Conservation (phyloP, 352 stramenopile genomes). For the Phytophthora cajani region DNA sequence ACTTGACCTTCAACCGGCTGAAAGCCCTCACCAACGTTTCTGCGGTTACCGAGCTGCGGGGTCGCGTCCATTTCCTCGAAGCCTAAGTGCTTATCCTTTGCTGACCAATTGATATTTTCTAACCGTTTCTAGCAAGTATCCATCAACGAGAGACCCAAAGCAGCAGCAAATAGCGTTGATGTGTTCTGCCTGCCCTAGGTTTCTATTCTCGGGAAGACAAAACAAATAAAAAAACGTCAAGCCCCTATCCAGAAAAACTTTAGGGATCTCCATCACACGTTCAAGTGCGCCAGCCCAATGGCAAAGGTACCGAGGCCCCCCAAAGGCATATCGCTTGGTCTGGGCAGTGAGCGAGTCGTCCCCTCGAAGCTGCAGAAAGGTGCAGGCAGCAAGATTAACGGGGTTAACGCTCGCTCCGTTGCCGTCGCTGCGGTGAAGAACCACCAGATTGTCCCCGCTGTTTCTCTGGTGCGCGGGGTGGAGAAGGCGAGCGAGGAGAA, state of each 20-base stretch:
- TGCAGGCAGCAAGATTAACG: not conserved
- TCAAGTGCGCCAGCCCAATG: not conserved
- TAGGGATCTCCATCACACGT: too few relatives aligned
- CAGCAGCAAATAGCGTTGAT: not conserved
- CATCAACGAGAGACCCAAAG: too few relatives aligned
- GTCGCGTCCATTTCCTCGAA: too few relatives aligned
- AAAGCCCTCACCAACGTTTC: too few relatives aligned
- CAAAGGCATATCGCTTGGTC: not conserved
- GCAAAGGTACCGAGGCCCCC: slow-evolving; percentile 1
- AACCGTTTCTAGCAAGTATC: too few relatives aligned
- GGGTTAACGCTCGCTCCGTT: not conserved
- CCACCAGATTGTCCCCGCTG: slow-evolving; percentile 14
- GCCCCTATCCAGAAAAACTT: not conserved
- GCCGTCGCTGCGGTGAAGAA: slow-evolving; percentile 4
- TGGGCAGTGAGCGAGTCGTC: not conserved
- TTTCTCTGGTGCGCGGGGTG: not conserved
- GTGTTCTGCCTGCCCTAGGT: not conserved
- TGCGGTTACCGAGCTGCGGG: too few relatives aligned
- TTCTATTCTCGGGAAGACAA: not conserved
- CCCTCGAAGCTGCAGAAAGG: not conserved
- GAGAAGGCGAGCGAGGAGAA: not conserved
- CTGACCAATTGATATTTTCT: too few relatives aligned
- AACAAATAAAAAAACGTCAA: not conserved
- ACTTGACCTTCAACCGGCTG: not conserved
- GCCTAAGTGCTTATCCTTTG: too few relatives aligned